Evolutionary conservation across 2,329 filamentous ascomycete genomes (phyloP), one percentile per base, ranked within the genome.

Genomic region (Botrytis cinerea): DNA sequence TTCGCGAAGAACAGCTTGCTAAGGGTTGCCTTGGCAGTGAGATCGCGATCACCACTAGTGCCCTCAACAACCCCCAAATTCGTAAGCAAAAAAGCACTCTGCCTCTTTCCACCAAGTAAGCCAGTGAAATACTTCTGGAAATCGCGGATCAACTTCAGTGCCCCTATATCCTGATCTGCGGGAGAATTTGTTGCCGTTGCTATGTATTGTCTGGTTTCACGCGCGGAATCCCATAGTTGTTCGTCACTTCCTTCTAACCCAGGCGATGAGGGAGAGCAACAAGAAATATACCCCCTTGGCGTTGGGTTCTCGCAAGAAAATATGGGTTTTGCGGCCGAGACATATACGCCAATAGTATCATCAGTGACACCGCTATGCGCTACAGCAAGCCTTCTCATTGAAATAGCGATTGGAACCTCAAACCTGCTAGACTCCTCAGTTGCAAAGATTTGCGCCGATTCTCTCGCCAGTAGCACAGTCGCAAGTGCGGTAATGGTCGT

Each of bases 11-110:
- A 71, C 12, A 73, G 75, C 43, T 73, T 43, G 35, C 22, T 69
- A 59, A 59, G 54, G 54, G 54, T 59, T 59, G 54, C 54, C 54
- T 59, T 59, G 54, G 54, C 54, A 59, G 54, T 59, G 54, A 59
- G 54, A 38, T 40, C 54, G n/a, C 25, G 60, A 46, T 68, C 64
- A 10, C 69, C 70, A 38, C 70, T 43, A 5, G 74, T 75, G 38
- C 77, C 76, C 74, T 80, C 77, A 28, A 86, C 76, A 40, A 82
- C 81, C 1, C 88, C 87, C 25, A 89, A 75, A 77, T 89, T 90
- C 74, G 86, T 87, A 10, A 89, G 77, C 74, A 86, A 85, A 84
- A 86, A 89, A 0, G 85, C 84, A 4, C 77, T 76, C 2, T 81
- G 78, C 16, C 86, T 83, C 20, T 80, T 76, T 71, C 81, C 79